Evolutionary conservation across 331 rosid species (phyloP).

Genomic region (Cydonia oblonga): DNA sequence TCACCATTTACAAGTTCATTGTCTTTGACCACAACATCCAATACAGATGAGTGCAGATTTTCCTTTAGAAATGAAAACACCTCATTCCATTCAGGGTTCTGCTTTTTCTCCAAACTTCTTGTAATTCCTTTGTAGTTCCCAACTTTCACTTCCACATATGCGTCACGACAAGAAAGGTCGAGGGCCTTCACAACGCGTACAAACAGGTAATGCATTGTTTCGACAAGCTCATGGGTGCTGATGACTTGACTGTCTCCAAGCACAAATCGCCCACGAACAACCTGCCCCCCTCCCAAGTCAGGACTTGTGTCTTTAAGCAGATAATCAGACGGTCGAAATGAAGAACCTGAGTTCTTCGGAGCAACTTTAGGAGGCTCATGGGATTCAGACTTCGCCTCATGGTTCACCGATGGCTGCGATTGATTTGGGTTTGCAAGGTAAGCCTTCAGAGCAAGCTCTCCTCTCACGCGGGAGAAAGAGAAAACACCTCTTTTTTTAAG

Average conservation of each 20-base stretch:
- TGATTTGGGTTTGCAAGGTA: constrained; percentile 31
- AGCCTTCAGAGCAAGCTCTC: constrained; percentile 78
- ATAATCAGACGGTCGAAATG: constrained; percentile 38
- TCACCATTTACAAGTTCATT: constrained; percentile 43
- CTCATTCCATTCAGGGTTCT: constrained; percentile 77
- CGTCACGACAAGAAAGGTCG: constrained; percentile 57
- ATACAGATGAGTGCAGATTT: constrained; percentile 33
- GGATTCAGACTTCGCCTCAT: background rate
- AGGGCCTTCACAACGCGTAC: constrained; percentile 78
- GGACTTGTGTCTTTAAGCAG: constrained; percentile 69
- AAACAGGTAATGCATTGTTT: constrained; percentile 64
- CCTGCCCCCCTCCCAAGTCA: constrained; percentile 58
- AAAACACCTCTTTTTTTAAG: constrained; percentile 33
- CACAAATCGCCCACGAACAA: constrained; percentile 45
- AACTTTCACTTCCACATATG: constrained; percentile 66
- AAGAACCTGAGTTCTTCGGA: too few relatives aligned
- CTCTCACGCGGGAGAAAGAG: constrained; percentile 41
- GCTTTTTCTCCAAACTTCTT: constrained; percentile 44
- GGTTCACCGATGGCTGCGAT: constrained; percentile 1
- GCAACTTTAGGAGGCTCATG: background rate
- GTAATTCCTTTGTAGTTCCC: constrained; percentile 69
- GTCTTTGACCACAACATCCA: constrained; percentile 64
- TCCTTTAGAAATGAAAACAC: constrained; percentile 76
- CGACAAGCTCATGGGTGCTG: constrained; percentile 70
- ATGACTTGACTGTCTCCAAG: constrained; percentile 30